A percentile compares a stretch with the other conserved stretches of the same genome.
phyloP scores from a whole-genome alignment of 208 protist genomes.

The Trypanosoma brucei region DNA sequence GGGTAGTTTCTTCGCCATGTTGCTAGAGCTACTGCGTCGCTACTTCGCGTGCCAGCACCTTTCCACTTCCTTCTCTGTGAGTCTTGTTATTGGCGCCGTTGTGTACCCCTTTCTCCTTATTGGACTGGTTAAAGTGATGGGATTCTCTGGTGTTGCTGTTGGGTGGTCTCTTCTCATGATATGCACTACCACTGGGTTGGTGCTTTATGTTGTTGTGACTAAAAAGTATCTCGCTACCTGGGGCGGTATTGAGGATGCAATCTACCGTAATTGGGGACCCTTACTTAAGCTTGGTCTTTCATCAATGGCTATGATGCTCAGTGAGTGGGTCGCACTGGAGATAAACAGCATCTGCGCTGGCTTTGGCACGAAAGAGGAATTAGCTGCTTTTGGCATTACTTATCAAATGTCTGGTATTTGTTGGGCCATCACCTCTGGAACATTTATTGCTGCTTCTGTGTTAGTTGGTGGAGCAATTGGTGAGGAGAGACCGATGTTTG shows the following conservation, averaged over 20 bases:
- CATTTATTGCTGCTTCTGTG: slow-evolving; percentile 70
- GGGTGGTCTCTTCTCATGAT: slow-evolving; percentile 63
- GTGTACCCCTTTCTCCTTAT: slow-evolving; percentile 55
- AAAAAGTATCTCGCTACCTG: slow-evolving; percentile 67
- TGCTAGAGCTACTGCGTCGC: slow-evolving; percentile 73
- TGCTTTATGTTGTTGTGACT: slow-evolving; percentile 52
- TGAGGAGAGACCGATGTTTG: slow-evolving; percentile 40
- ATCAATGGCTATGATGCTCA: slow-evolving; percentile 76
- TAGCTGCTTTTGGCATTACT: slow-evolving; percentile 69
- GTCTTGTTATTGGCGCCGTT: slow-evolving; percentile 41
- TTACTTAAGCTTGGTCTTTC: slow-evolving; percentile 59
- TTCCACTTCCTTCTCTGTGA: slow-evolving; percentile 56
- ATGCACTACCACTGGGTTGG: slow-evolving; percentile 41
- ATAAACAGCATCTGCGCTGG: slow-evolving; percentile 68
- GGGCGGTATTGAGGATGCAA: slow-evolving; percentile 57
- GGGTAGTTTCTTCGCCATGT: slow-evolving; percentile 60
- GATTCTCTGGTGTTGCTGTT: slow-evolving; percentile 49
- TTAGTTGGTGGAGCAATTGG: slow-evolving; percentile 74
- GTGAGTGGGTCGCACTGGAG: slow-evolving; percentile 75
- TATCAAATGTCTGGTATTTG: slow-evolving; percentile 54
- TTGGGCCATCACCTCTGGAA: slow-evolving; percentile 58
- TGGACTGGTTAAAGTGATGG: slow-evolving; percentile 39
- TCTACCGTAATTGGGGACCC: slow-evolving; percentile 56
- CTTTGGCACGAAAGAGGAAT: slow-evolving; percentile 43
- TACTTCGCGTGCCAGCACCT: slow-evolving; percentile 81